A percentile compares a stretch with the other conserved stretches of the same genome.
phyloP scores from a whole-genome alignment of 1,284 basidiomycete species.

The Singerocomus inundabilis region DNA sequence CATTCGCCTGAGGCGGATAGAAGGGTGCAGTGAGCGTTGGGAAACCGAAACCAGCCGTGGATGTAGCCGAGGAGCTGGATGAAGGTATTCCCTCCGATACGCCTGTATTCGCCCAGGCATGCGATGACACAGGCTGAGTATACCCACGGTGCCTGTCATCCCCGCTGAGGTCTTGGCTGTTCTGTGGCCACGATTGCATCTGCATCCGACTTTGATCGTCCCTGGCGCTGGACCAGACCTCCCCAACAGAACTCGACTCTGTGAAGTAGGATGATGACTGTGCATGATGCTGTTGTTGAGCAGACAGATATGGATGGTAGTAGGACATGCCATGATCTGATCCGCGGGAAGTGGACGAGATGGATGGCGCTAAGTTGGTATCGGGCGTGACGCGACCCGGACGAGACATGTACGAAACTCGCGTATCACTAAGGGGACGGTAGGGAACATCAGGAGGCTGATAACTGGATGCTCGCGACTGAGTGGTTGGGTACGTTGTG shows the following conservation, averaged over 20 bases:
- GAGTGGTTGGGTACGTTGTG: conserved; percentile 17
- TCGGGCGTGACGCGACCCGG: conserved; percentile 32
- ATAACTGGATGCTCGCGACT: conserved; percentile 26
- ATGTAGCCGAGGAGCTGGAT: conserved; percentile 21
- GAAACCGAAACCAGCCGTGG: conserved; percentile 27
- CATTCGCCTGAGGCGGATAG: conserved; percentile 38
- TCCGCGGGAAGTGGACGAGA: conserved; percentile 27
- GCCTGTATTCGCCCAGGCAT: conserved; percentile 25
- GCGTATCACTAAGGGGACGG: conserved; percentile 30
- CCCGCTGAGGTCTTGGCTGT: conserved; percentile 22
- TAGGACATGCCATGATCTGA: conserved; percentile 25
- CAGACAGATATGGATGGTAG: conserved; percentile 28
- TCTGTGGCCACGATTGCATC: conserved; percentile 24
- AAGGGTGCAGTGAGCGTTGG: conserved; percentile 45
- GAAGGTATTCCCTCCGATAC: conserved; percentile 24
- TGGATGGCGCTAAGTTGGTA: conserved; percentile 16
- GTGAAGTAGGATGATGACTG: conserved; percentile 29
- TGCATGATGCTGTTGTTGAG: conserved; percentile 26
- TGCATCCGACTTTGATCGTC: conserved; percentile 25
- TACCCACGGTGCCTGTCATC: conserved; percentile 34
- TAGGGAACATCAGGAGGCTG: conserved; percentile 27
- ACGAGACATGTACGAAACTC: conserved; percentile 29
- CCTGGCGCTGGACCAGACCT: conserved; percentile 25
- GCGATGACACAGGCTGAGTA: conserved; percentile 25
- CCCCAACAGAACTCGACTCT: conserved; percentile 19